phyloP scores from a whole-genome alignment of 129 eudicot genomes.

The Escallonia rubra region DNA sequence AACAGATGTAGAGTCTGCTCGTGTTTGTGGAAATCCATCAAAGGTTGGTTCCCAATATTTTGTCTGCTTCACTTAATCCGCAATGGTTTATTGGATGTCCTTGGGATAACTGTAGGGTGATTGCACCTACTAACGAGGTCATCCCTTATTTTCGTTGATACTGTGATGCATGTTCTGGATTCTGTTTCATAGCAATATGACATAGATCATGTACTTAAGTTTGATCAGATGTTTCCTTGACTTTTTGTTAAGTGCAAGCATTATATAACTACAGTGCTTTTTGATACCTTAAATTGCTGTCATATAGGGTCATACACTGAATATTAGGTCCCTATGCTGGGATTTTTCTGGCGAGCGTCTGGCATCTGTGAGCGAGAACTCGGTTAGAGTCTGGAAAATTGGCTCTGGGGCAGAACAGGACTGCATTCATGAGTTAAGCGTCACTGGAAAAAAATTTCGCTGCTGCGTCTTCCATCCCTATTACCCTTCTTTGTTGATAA shows the following conservation, averaged over 20 bases:
- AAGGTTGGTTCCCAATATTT: constrained; percentile 32
- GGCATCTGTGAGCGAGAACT: constrained; percentile 53
- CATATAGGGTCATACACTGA: constrained; percentile 42
- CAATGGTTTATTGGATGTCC: neutral
- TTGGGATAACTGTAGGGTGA: neutral
- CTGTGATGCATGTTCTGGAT: too few relatives aligned
- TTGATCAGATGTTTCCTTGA: neutral
- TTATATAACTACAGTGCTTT: neutral
- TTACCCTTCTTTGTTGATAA: constrained; percentile 40
- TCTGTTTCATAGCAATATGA: neutral
- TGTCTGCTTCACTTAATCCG: neutral
- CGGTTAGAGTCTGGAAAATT: constrained; percentile 57
- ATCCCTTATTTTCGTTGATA: too few relatives aligned
- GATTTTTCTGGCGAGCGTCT: constrained; percentile 50
- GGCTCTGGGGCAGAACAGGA: constrained; percentile 41
- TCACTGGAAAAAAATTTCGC: constrained; percentile 39
- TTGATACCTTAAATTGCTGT: neutral
- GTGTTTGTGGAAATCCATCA: constrained; percentile 26
- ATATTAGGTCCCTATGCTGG: constrained; percentile 50
- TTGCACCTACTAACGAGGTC: too few relatives aligned
- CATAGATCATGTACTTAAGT: neutral
- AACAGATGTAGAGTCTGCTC: constrained; percentile 47
- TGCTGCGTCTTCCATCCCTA: constrained; percentile 57
- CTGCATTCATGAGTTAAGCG: constrained; percentile 45
- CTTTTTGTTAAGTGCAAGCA: neutral